A percentile compares a stretch with the other conserved stretches of the same genome.
These are phyloP conservation scores for Daldinia childiae DNA, from an alignment of 495 filamentous ascomycete genomes.

Conservation along the genomic window DNA sequence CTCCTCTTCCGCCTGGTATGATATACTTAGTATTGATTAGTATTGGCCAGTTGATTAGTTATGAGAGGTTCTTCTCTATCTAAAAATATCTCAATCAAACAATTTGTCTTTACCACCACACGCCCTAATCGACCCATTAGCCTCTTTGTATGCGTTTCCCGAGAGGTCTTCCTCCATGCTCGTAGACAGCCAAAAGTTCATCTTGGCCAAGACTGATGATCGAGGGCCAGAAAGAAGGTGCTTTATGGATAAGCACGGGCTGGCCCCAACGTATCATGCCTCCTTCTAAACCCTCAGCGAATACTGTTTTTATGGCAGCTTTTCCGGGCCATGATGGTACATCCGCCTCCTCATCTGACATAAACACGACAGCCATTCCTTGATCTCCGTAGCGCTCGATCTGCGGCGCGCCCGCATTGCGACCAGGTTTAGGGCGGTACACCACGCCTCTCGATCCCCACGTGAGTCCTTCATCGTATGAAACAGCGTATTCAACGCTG, in stretches of 20 bases:
- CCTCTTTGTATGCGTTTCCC: conserved; percentile 31
- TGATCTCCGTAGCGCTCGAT: conserved; percentile 63
- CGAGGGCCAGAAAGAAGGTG: conserved; percentile 42
- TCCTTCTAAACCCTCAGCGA: conserved; percentile 26
- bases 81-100: not conserved
- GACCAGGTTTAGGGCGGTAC: conserved; percentile 54
- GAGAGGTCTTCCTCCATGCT: conserved; percentile 38
- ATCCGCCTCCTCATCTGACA: conserved; percentile 66
- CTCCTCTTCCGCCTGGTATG: too few relatives aligned
- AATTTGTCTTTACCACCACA: not conserved
- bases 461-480: conserved; percentile 64
- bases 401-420: conserved; percentile 67
- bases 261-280: conserved; percentile 38
- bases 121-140: not conserved
- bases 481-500: conserved; percentile 64
- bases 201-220: conserved; percentile 31
- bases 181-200: conserved; percentile 45
- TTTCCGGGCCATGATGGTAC: conserved; percentile 41
- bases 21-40: not conserved
- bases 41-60: not conserved
- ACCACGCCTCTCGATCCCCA: conserved; percentile 65
- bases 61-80: too few relatives aligned
- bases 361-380: conserved; percentile 64
- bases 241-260: conserved; percentile 29
- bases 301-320: conserved; percentile 47